Conservation (phyloP, 257 asterid genomes). For the Penstemon eatonii region DNA sequence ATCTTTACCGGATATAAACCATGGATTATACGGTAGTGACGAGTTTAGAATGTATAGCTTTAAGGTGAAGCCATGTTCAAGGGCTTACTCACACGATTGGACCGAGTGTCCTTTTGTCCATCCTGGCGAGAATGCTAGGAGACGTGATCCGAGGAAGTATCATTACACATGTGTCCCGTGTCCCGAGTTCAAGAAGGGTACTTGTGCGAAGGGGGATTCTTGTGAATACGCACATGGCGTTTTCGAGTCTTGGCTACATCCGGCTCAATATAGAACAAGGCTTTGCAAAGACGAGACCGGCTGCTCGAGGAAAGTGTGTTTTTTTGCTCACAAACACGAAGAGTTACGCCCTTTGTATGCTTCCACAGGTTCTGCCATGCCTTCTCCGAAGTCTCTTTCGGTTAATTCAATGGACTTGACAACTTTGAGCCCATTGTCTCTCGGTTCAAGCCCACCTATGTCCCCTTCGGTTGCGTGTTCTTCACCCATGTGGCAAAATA, state of each 20-base stretch:
- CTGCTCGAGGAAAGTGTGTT: conserved; percentile 80
- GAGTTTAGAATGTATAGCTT: conserved; percentile 55
- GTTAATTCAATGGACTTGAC: conserved; percentile 47
- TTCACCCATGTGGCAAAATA: conserved; percentile 82
- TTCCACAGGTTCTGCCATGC: conserved; percentile 84
- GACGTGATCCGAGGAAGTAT: conserved; percentile 68
- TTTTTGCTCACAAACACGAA: conserved; percentile 78
- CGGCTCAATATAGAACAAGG: conserved; percentile 87
- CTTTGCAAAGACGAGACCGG: conserved; percentile 89
- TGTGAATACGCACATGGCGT: conserved; percentile 96
- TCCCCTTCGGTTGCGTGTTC: conserved; percentile 62
- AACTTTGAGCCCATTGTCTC: conserved; percentile 53
- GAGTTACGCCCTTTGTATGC: conserved; percentile 79
- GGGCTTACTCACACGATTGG: conserved; percentile 64
- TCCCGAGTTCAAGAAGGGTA: conserved; percentile 90
- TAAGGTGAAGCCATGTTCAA: conserved; percentile 58
- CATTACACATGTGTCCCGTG: conserved; percentile 82
- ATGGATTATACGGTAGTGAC: conserved; percentile 44
- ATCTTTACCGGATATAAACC: conserved; percentile 51
- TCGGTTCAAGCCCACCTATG: conserved; percentile 61
- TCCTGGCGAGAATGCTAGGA: conserved; percentile 57
- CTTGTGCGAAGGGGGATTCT: conserved; percentile 58
- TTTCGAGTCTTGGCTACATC: conserved; percentile 95
- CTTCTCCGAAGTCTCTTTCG: conserved; percentile 60
- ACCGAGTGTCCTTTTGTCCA: conserved; percentile 63